These are phyloP conservation scores for Albophoma yamanashiensis DNA, from an alignment of 2,329 filamentous ascomycete species.

Conservation along the genomic window DNA sequence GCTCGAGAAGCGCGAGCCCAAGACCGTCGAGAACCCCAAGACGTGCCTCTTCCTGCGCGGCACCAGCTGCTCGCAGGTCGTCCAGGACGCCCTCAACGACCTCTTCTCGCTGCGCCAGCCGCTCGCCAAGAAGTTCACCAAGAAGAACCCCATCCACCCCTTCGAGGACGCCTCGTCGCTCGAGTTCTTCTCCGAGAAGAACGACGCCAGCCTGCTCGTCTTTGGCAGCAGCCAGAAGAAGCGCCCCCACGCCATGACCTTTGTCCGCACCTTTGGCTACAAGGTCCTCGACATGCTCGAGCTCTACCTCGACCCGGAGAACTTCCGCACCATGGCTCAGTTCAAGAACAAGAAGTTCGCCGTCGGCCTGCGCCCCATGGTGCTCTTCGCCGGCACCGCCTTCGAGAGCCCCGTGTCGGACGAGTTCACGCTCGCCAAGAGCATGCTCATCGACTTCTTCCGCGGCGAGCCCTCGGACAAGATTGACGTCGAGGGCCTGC, in stretches of 20 bases:
- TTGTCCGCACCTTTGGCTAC: slow-evolving; percentile 73
- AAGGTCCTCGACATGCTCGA: slow-evolving; percentile 94
- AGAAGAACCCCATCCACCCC: slow-evolving; percentile 92
- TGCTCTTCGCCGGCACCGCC: slow-evolving; percentile 80
- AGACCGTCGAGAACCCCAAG: slow-evolving; percentile 82
- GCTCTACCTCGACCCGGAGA: slow-evolving; percentile 67
- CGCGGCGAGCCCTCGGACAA: slow-evolving; percentile 63
- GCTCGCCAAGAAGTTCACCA: slow-evolving; percentile 81
- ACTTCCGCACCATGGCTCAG: slow-evolving; percentile 57
- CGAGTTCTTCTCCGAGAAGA: slow-evolving; percentile 95
- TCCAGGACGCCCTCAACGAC: slow-evolving; percentile 76
- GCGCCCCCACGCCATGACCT: slow-evolving; percentile 79
- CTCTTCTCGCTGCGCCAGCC: slow-evolving; percentile 78
- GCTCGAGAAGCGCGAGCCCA: slow-evolving; percentile 86
- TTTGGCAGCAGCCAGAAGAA: slow-evolving; percentile 88
- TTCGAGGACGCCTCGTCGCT: slow-evolving; percentile 84
- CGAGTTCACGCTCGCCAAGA: slow-evolving; percentile 79
- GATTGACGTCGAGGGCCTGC: slow-evolving; percentile 89
- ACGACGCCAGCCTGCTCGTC: slow-evolving; percentile 77
- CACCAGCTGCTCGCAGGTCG: slow-evolving; percentile 70
- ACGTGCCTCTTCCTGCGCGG: slow-evolving; percentile 82
- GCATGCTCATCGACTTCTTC: slow-evolving; percentile 83
- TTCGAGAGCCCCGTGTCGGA: slow-evolving; percentile 75
- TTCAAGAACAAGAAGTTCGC: slow-evolving; percentile 70
- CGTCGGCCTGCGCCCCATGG: slow-evolving; percentile 76